These are phyloP conservation scores for Sugiyamaella pinicola DNA, from an alignment of 1,139 yeast species.

Conservation along the genomic window DNA sequence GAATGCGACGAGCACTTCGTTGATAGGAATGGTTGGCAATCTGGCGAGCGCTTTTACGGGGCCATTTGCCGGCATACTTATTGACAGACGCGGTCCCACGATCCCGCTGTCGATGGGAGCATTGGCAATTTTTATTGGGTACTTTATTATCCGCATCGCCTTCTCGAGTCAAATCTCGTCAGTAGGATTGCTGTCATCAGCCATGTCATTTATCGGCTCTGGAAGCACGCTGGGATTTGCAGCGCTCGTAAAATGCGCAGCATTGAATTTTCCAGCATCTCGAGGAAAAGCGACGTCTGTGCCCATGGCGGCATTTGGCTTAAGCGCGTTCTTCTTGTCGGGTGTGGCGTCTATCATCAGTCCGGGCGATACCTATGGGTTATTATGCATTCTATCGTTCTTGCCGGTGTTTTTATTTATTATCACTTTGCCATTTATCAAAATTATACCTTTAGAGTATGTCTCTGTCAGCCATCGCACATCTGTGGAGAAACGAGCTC, in stretches of 20 bases:
- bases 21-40: slow-evolving; percentile 61
- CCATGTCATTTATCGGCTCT: slow-evolving; percentile 42
- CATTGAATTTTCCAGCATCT: slow-evolving; percentile 43
- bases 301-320: slow-evolving; percentile 49
- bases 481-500: not conserved
- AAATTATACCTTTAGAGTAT: slow-evolving; percentile 22
- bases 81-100: slow-evolving; percentile 59
- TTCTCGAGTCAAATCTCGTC: slow-evolving; percentile 31
- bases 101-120: slow-evolving; percentile 41
- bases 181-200: slow-evolving; percentile 36
- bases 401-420: slow-evolving; percentile 39
- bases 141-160: slow-evolving; percentile 36
- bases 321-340: slow-evolving; percentile 46
- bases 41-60: slow-evolving; percentile 62
- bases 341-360: slow-evolving; percentile 38
- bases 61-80: slow-evolving; percentile 60
- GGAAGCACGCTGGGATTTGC: slow-evolving; percentile 46
- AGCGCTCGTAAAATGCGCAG: slow-evolving; percentile 48
- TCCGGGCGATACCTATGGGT: slow-evolving; percentile 40
- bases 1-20: slow-evolving; percentile 57
- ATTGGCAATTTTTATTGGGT: slow-evolving; percentile 38
- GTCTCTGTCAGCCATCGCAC: slow-evolving; percentile 21
- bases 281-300: slow-evolving; percentile 48
- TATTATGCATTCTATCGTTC: slow-evolving; percentile 40
- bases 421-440: slow-evolving; percentile 34